Evolutionary conservation across 2,329 filamentous ascomycete species (phyloP).

Genomic region (Fusarium ambrosium): DNA sequence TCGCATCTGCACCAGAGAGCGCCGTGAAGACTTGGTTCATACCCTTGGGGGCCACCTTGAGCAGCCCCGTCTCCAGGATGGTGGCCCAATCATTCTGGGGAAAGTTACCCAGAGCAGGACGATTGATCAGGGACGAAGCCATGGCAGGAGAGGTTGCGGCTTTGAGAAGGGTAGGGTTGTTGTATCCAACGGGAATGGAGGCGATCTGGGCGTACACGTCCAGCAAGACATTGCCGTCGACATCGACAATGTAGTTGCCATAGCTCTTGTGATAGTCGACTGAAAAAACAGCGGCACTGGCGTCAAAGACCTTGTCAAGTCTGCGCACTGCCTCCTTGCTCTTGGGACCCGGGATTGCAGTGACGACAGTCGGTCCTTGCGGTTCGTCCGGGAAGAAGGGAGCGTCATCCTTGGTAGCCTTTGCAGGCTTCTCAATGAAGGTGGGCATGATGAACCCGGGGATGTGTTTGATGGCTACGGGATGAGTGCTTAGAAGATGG

Average conservation of each 20-base stretch:
- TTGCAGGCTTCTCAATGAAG: not conserved
- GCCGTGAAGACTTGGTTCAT: constrained; percentile 90
- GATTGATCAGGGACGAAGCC: not conserved
- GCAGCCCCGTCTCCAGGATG: not conserved
- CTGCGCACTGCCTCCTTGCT: not conserved
- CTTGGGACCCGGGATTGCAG: not conserved
- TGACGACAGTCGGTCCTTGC: not conserved
- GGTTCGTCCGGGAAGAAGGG: not conserved
- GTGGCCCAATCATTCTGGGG: not conserved
- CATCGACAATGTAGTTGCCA: constrained; percentile 21
- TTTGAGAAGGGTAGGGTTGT: constrained; percentile 80
- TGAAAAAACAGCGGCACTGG: not conserved
- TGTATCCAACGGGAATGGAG: constrained; percentile 91
- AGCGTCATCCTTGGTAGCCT: not conserved
- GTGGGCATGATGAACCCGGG: not conserved
- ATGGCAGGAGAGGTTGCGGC: constrained; percentile 82
- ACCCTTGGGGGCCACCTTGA: constrained; percentile 60
- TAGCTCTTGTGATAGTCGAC: constrained; percentile 14
- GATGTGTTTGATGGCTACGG: too few relatives aligned
- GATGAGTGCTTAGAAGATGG: too few relatives aligned
- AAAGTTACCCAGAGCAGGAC: not conserved
- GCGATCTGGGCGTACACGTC: constrained; percentile 83
- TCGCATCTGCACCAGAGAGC: constrained; percentile 89
- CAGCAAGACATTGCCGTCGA: constrained; percentile 23
- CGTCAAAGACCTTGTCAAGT: not conserved